Base-by-base conservation (phyloP, 805 yeast genomes). In the Blastobotrys americana region DNA sequence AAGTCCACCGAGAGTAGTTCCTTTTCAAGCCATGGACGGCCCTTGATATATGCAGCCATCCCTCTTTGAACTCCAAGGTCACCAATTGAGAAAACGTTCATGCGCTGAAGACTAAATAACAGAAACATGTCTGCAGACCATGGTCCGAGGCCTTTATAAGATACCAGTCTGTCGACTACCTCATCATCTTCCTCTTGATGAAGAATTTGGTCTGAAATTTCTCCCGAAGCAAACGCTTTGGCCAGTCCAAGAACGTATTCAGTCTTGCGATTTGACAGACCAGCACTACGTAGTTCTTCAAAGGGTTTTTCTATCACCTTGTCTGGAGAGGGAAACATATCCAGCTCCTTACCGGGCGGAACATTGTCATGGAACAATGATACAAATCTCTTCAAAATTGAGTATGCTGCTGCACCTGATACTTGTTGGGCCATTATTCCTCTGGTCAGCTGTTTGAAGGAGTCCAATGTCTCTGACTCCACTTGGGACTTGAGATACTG, bases 111-210 rank as follows among this genome's bases (percentile, higher is more conserved):
- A 1, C 84, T 82, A 57, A 86, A 86, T 18, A 82, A 57, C 15
- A 84, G 63, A 61, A 87, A 89, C 96, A 89, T 89, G 44, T 82
- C 83, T 0, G 93, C 89, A 3, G 88, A 77, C 97, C 97, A 89
- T 1, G 69, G 67, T 13, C 68, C 68, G 22, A 64, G 50, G 1
- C 68, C 68, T 39, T 59, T 58, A 13, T 61, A 39, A 2, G 55
- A 48, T 3, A 60, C 65, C 6, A 64, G 47, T 6, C 34, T 49
- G 22, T 62, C 66, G 2, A 57, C 60, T 1, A 59, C 57, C 13
- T 64, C 67, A 34, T 62, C 65, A 44, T 62, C 64, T 16, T 43
- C 40, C 10, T 49, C 36, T 1, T 48, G 27, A 3, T 22, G 38
- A 9, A 64, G 50, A 27, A 48, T 37, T 36, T 55, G 58, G 28